Evolutionary conservation across 2,329 filamentous ascomycete species (phyloP).

Genomic region (Colletotrichum paranaense): DNA sequence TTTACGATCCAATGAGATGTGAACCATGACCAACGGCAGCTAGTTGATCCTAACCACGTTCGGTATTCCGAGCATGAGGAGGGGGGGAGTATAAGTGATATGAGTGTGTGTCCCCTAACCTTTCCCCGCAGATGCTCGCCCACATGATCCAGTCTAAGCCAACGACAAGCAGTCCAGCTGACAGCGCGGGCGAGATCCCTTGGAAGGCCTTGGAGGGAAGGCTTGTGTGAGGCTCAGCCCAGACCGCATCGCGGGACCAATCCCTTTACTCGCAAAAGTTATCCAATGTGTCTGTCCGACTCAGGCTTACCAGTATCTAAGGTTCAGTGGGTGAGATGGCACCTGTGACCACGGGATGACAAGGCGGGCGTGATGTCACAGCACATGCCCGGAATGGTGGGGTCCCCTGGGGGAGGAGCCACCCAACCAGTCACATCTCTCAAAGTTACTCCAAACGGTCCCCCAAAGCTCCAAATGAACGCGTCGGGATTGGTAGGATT

Average conservation of each 20-base stretch:
- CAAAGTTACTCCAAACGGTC: background rate
- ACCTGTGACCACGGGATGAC: slow-evolving; percentile 18
- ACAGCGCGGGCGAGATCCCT: background rate
- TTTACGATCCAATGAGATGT: background rate
- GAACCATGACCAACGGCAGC: background rate
- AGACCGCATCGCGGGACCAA: background rate
- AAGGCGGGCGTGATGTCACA: slow-evolving; percentile 2
- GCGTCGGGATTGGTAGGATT: background rate
- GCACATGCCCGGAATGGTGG: background rate
- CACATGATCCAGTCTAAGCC: slow-evolving; percentile 5
- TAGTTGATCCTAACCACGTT: background rate
- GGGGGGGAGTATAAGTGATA: background rate
- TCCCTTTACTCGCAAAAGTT: background rate
- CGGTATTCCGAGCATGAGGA: background rate
- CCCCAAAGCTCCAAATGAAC: background rate
- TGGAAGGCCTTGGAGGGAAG: background rate
- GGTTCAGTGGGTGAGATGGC: background rate
- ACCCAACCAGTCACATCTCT: background rate
- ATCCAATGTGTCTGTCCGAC: background rate
- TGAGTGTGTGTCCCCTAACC: background rate
- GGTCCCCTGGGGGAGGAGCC: background rate
- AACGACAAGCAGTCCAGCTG: background rate
- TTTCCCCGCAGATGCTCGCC: slow-evolving; percentile 1
- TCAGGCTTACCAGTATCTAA: background rate
- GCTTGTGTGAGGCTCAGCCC: slow-evolving; percentile 10